phyloP scores from a whole-genome alignment of 1,284 basidiomycete species.

The Fomitopsis schrenkii region DNA sequence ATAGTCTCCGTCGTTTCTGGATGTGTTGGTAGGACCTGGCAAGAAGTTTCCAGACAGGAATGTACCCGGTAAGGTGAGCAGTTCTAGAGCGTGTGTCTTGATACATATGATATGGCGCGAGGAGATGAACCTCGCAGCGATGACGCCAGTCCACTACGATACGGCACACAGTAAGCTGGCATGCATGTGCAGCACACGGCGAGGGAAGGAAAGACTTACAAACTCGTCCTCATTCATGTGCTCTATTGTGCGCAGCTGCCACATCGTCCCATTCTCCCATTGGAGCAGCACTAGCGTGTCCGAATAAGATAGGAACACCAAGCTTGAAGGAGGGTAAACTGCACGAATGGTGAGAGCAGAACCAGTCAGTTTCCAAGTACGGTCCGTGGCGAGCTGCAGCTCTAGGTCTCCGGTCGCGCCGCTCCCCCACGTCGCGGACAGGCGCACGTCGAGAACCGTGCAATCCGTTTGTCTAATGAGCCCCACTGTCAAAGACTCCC shows the following conservation, averaged over 20 bases:
- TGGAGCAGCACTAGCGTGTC: constrained; percentile 29
- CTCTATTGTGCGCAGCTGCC: constrained; percentile 16
- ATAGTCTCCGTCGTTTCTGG: neutral
- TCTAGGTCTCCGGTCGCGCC: neutral
- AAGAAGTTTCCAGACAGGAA: neutral
- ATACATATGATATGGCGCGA: constrained; percentile 43
- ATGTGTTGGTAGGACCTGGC: neutral
- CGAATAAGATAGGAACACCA: constrained; percentile 29
- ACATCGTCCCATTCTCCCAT: constrained; percentile 23
- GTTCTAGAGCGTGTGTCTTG: constrained; percentile 45
- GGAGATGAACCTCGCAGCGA: constrained; percentile 42
- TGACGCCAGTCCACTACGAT: constrained; percentile 46
- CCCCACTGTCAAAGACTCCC: neutral
- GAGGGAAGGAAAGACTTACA: constrained; percentile 11
- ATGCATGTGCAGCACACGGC: neutral
- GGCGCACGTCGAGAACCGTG: constrained; percentile 14
- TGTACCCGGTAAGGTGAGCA: constrained; percentile 31
- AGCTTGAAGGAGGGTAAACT: constrained; percentile 25
- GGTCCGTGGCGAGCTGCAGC: neutral
- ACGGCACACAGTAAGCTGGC: neutral
- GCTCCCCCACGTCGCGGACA: neutral
- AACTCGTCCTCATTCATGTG: constrained; percentile 27
- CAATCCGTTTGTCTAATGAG: constrained; percentile 11
- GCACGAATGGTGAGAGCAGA: constrained; percentile 29
- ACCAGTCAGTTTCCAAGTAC: constrained; percentile 12